Evolutionary conservation across 352 stramenopile genomes (phyloP).

Genomic region (Phytophthora cajani): DNA sequence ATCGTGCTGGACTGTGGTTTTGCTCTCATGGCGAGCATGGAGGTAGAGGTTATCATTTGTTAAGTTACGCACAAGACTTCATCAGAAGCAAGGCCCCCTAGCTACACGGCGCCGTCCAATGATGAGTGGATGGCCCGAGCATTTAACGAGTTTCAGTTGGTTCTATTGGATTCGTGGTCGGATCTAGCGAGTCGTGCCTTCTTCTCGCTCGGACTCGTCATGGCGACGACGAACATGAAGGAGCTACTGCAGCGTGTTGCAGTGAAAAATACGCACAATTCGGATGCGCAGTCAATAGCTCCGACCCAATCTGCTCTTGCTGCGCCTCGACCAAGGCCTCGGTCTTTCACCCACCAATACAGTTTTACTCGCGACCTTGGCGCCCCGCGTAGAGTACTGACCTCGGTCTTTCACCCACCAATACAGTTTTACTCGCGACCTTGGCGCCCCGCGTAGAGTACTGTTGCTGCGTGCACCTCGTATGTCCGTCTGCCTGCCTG

Average conservation of each 20-base stretch:
- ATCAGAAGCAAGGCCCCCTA: not conserved
- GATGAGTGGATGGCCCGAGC: conserved; percentile 30
- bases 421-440: not conserved
- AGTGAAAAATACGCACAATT: not conserved
- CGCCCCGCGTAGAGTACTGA: not conserved
- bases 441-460: no score
- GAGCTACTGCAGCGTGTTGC: conserved; percentile 14
- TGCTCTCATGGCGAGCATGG: conserved; percentile 27
- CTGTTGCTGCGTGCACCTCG: conserved; percentile 1
- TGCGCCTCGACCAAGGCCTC: no score
- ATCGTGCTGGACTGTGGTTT: conserved; percentile 27
- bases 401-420: not conserved
- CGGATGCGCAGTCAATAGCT: not conserved
- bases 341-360: not conserved
- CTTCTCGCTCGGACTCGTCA: conserved; percentile 28
- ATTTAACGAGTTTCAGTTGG: conserved; percentile 33
- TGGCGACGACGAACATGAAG: conserved; percentile 26
- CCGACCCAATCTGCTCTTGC: not conserved
- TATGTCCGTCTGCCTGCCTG: no score
- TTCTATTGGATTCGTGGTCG: conserved; percentile 32
- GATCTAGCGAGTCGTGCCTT: conserved; percentile 31
- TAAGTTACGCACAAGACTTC: conserved; percentile 23
- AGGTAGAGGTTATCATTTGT: conserved; percentile 20
- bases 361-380: not conserved
- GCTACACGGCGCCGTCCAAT: conserved; percentile 17